Conservation (phyloP, 1,139 yeast species). For the Pichia sp. region DNA sequence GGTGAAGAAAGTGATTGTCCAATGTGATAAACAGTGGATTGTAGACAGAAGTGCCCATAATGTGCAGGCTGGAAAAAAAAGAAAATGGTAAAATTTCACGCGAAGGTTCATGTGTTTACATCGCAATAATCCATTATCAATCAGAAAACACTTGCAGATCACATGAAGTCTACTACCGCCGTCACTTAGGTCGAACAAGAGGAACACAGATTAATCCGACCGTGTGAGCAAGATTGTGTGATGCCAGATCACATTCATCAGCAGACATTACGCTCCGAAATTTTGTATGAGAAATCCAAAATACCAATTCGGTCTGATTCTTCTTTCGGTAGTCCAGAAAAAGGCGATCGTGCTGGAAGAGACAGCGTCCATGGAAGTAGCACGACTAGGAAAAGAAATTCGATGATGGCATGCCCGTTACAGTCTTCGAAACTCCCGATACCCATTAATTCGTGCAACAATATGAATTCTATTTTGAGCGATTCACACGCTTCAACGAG, state of each 20-base stretch:
- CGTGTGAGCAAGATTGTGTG: too few species aligned
- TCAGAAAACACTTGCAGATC: too few species aligned
- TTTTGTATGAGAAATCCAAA: background rate
- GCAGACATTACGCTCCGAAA: background rate
- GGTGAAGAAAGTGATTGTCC: too few species aligned
- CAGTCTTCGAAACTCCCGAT: conserved; percentile 9
- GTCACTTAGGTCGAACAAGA: too few species aligned
- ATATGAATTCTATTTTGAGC: background rate
- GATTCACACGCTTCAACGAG: background rate
- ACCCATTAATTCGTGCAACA: conserved; percentile 4
- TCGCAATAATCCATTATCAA: too few species aligned
- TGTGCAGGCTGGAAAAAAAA: too few species aligned
- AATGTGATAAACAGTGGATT: too few species aligned
- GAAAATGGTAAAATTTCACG: too few species aligned
- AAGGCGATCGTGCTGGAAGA: background rate
- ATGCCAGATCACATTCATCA: background rate
- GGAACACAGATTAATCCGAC: too few species aligned
- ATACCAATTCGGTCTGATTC: background rate
- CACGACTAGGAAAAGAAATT: conserved; percentile 6
- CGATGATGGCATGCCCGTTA: conserved; percentile 1
- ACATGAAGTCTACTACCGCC: too few species aligned
- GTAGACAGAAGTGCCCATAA: too few species aligned
- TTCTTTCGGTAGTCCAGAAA: background rate
- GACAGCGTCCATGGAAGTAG: background rate
- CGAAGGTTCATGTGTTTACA: too few species aligned